Percentiles rank a stretch among this genome's conserved stretches.
phyloP scores from a whole-genome alignment of 108 stramenopile genomes.

The Cyclotella choctawhatcheeana region DNA sequence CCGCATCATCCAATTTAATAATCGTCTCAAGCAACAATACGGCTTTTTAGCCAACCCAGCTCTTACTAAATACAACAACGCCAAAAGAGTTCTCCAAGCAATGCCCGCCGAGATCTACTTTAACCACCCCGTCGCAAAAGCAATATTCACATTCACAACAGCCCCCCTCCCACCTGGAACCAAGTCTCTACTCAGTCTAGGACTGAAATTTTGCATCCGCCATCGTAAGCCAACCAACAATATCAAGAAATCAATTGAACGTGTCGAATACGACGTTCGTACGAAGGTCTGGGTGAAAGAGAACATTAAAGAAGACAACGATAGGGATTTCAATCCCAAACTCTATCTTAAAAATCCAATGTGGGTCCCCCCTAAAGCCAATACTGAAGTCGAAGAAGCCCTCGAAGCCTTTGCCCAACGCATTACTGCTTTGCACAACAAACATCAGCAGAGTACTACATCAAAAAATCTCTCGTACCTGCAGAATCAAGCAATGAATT shows the following conservation, averaged over 20 bases:
- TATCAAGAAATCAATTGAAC: neutral
- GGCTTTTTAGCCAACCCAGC: conserved; percentile 15
- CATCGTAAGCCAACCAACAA: neutral
- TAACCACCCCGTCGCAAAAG: neutral
- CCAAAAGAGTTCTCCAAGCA: neutral
- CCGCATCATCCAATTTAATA: no score
- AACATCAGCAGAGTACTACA: neutral
- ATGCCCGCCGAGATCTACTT: neutral
- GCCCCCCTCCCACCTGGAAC: neutral
- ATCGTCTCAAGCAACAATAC: neutral
- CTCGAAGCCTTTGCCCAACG: neutral
- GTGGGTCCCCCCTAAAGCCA: neutral
- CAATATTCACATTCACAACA: neutral
- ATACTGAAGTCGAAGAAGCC: neutral
- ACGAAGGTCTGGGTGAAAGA: neutral
- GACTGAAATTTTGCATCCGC: conserved; percentile 11
- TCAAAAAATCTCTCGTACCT: neutral
- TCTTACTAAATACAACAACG: neutral
- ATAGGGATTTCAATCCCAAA: neutral
- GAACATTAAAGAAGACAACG: neutral
- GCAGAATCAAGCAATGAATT: neutral
- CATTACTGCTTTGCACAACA: neutral
- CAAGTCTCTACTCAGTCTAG: neutral
- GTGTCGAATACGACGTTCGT: neutral
- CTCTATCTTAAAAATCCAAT: neutral